Base-by-base conservation (phyloP, 2,329 filamentous ascomycete species). In the Sclerotiophoma versabilis region DNA sequence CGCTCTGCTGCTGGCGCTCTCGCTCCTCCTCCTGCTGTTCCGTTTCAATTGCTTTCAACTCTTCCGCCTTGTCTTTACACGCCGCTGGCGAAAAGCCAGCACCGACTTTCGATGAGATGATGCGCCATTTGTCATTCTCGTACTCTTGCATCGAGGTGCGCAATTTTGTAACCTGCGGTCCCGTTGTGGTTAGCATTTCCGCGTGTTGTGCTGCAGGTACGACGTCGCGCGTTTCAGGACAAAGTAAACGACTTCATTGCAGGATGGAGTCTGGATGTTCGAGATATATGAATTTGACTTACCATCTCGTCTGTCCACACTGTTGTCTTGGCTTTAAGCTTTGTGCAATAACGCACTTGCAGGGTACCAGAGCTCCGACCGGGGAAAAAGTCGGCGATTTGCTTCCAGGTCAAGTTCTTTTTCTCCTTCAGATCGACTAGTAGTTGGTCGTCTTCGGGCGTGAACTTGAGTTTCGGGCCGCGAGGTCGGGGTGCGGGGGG, bases 331-430 rank as follows among this genome's bases (percentile, higher is more conserved):
- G 92, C 92, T 78, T 96, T 96, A 46, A 96, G 80, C 77, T 96
- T 96, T 36, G 92, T 96, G 73, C 93, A 97, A 74, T 97, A 97
- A 29, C 93, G 88, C 49, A 97, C 93, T 75, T 97, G 93, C 57
- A 97, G 78, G 25, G 93, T 96, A 15, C 93, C 93, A 38, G 91
- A 96, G 54, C 91, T 95, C 53, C 93, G 83, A 1, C 92, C 93
- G 0, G 93, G 93, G 66, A 97, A 97, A 77, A 96, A 96, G 71
- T 96, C 93, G 51, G 92, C 91, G 69, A 97, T 97, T 80, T 97
- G 93, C 77, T 96, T 96, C 93, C 93, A 97, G 4, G 93, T 96
- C 71, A 97, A 81, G 70, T 91, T 93, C 76, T 95, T 96, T 70
- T 95, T 93, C 77, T 97, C 93, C 75, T 97, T 97, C 58, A 97